A percentile compares a stretch with the other conserved stretches of the same genome.
These are phyloP conservation scores for Triticum aestivum DNA, from an alignment of 176 grass and related monocot species.

Conservation along the genomic window IWGSC_CS_RefSeq_v2.1 NC_057798.1:115574907-115575406, in stretches of 20 bases:
- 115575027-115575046: background rate
- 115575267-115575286: slow-evolving; percentile 2
- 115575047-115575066: background rate
- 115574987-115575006: background rate
- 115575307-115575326: background rate
- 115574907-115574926: too few species aligned
- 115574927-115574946: too few species aligned
- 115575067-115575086: slow-evolving; percentile 90
- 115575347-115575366: background rate
- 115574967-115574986: background rate
- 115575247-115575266: background rate
- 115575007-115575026: background rate
- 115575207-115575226: background rate
- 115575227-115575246: slow-evolving; percentile 7
- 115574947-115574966: too few species aligned
- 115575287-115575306: slow-evolving; percentile 16
- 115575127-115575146: slow-evolving; percentile 51
- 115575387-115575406: background rate
- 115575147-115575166: slow-evolving; percentile 6
- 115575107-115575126: slow-evolving; percentile 75
- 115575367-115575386: background rate
- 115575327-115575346: background rate
- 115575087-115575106: slow-evolving; percentile 91
- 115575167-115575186: background rate
- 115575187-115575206: background rate